phyloP scores from a whole-genome alignment of 208 protist genomes.

The Angomonas ambiguus region DNA sequence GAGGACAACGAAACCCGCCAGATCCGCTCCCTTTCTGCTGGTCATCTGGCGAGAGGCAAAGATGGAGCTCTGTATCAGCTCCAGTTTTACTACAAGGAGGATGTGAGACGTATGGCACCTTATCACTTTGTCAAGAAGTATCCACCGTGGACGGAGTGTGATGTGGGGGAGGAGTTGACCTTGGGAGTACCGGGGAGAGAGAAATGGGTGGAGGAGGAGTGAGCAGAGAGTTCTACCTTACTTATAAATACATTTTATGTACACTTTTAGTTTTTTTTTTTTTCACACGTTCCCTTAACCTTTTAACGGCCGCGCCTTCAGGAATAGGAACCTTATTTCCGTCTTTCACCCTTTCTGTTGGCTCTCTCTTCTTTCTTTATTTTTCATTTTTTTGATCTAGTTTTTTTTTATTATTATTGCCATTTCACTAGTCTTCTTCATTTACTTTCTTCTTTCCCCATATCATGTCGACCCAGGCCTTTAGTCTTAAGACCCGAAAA shows the following conservation, averaged over 20 bases:
- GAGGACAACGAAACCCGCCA: neutral
- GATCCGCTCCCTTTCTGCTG: conserved; percentile 20
- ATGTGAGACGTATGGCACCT: conserved; percentile 39
- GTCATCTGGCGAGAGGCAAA: conserved; percentile 20
- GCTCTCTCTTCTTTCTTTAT: conserved; percentile 14
- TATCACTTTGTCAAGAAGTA: too few relatives aligned
- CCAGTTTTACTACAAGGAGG: conserved; percentile 50
- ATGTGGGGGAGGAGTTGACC: too few relatives aligned
- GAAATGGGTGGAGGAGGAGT: neutral
- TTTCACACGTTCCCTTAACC: conserved; percentile 13
- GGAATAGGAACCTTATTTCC: conserved; percentile 10
- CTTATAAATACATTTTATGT: too few relatives aligned
- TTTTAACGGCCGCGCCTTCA: neutral
- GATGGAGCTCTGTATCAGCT: conserved; percentile 27
- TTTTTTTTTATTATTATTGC: conserved; percentile 10
- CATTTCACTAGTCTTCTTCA: neutral
- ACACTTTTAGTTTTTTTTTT: neutral
- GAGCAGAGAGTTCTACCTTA: too few relatives aligned
- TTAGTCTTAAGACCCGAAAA: conserved; percentile 72
- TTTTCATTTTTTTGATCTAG: neutral
- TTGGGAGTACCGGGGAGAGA: conserved; percentile 24
- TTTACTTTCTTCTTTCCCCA: neutral
- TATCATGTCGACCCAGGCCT: conserved; percentile 46
- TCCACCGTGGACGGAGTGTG: too few relatives aligned
- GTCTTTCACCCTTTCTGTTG: neutral